A percentile compares a stretch with the other conserved stretches of the same genome.
Conservation (phyloP, 1,139 yeast genomes). For the Saccharomycopsis hybrid region DNA sequence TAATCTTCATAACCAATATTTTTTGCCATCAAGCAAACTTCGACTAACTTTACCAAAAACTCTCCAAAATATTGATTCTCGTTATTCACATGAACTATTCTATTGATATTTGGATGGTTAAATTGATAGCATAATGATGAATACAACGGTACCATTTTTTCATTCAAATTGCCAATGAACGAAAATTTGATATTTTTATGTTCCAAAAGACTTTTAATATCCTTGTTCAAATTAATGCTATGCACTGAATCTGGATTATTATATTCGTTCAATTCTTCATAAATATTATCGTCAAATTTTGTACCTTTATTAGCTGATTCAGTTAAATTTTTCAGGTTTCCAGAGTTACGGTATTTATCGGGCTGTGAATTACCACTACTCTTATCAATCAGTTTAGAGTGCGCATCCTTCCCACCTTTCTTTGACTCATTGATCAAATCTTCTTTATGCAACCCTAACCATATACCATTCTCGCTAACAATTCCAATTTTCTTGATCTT, state of each 20-base stretch:
- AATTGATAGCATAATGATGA: slow-evolving; percentile 80
- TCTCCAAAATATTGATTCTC: slow-evolving; percentile 39
- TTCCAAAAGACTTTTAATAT: slow-evolving; percentile 52
- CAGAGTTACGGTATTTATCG: too few relatives aligned
- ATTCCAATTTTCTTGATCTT: slow-evolving; percentile 55
- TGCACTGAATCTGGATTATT: slow-evolving; percentile 70
- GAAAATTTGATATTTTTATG: slow-evolving; percentile 65
- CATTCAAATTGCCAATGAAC: slow-evolving; percentile 82
- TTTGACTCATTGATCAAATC: not conserved
- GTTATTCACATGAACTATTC: slow-evolving; percentile 77
- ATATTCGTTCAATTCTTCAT: slow-evolving; percentile 77
- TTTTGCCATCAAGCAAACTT: slow-evolving; percentile 42
- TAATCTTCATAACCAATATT: slow-evolving; percentile 69
- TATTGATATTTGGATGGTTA: slow-evolving; percentile 80
- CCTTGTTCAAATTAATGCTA: slow-evolving; percentile 61
- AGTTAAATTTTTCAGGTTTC: too few relatives aligned
- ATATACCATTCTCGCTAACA: slow-evolving; percentile 91
- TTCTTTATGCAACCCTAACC: slow-evolving; percentile 92
- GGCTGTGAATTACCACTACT: too few relatives aligned
- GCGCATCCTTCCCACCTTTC: not conserved
- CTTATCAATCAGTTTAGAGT: slow-evolving; percentile 43
- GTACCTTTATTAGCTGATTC: too few relatives aligned
- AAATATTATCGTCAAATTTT: too few relatives aligned
- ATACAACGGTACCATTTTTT: slow-evolving; percentile 85
- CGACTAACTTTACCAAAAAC: slow-evolving; percentile 44